Conservation (phyloP, 768 basidiomycete species). For the Sutorius australiensis region DNA sequence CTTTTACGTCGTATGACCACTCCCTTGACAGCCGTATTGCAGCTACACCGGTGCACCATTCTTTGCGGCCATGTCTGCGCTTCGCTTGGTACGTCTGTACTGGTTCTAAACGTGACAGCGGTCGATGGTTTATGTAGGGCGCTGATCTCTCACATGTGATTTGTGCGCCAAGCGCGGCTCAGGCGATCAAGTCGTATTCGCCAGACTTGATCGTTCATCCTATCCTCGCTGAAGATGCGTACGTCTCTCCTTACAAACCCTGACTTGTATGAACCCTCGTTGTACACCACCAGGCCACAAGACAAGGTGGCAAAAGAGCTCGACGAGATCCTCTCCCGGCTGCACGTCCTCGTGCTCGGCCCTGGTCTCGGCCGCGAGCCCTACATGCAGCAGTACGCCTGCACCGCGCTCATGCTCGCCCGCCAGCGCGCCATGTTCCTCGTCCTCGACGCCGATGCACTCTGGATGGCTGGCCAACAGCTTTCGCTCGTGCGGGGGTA, state of each 20-base stretch:
- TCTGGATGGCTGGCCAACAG: slow-evolving; percentile 79
- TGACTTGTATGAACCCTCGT: not conserved
- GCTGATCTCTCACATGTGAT: slow-evolving; percentile 97
- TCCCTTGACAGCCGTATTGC: not conserved
- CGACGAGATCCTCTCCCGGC: slow-evolving; percentile 68
- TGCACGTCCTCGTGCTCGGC: slow-evolving; percentile 91
- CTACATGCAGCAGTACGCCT: slow-evolving; percentile 86
- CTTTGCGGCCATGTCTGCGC: slow-evolving; percentile 89
- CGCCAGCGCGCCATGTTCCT: slow-evolving; percentile 75
- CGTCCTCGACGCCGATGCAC: slow-evolving; percentile 92
- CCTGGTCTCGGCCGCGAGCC: slow-evolving; percentile 90
- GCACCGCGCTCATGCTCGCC: slow-evolving; percentile 71
- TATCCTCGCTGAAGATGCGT: slow-evolving; percentile 71
- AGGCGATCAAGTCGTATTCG: slow-evolving; percentile 94
- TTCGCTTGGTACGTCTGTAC: slow-evolving; percentile 59
- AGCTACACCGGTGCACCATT: slow-evolving; percentile 98
- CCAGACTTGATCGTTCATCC: slow-evolving; percentile 98
- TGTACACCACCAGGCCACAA: slow-evolving; percentile 37
- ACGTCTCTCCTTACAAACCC: slow-evolving; percentile 25
- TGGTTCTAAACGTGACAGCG: not conserved
- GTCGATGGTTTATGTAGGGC: slow-evolving; percentile 41
- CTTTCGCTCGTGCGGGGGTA: slow-evolving; percentile 77
- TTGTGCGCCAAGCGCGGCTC: slow-evolving; percentile 88
- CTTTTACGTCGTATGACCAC: not conserved
- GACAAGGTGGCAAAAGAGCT: slow-evolving; percentile 50